A percentile compares a stretch with the other conserved stretches of the same genome.
These are phyloP conservation scores for Citrus mangshanensis DNA, from an alignment of 345 rosid genomes.

Conservation along the genomic window DNA sequence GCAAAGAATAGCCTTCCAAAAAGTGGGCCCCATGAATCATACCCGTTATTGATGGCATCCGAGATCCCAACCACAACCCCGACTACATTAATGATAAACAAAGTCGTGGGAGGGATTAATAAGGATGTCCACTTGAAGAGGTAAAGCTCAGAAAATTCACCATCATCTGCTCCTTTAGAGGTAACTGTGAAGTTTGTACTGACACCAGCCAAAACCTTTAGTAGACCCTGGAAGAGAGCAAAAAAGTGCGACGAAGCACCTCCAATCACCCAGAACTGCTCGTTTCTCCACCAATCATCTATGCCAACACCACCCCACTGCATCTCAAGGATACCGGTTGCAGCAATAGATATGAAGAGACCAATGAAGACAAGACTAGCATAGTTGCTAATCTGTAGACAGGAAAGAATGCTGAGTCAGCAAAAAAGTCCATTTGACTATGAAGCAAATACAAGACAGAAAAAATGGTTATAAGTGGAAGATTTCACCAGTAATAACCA, in stretches of 20 bases:
- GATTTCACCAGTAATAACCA: not conserved
- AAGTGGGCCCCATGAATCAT: constrained; percentile 97
- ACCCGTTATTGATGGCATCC: constrained; percentile 93
- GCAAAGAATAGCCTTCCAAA: constrained; percentile 94
- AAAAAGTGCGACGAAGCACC: constrained; percentile 94
- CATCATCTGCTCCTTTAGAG: constrained; percentile 92
- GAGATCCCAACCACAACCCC: constrained; percentile 96
- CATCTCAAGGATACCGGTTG: constrained; percentile 94
- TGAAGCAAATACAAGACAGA: not conserved
- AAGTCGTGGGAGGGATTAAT: constrained; percentile 82
- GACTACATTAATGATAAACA: constrained; percentile 75
- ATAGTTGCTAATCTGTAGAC: constrained; percentile 84
- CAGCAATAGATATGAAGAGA: constrained; percentile 90
- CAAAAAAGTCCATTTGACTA: not conserved
- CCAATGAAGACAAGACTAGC: constrained; percentile 86
- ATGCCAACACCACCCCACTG: constrained; percentile 98
- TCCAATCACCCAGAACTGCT: constrained; percentile 99
- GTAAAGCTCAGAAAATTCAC: constrained; percentile 91
- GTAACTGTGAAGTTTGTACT: constrained; percentile 93
- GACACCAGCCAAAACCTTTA: constrained; percentile 94
- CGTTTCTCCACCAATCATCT: constrained; percentile 99
- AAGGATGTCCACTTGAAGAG: constrained; percentile 96
- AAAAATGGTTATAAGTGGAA: not conserved
- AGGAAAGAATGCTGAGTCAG: not conserved
- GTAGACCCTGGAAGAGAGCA: constrained; percentile 92